Conservation (phyloP, 2,329 filamentous ascomycete genomes). For the Hypoxylon sp. region DNA sequence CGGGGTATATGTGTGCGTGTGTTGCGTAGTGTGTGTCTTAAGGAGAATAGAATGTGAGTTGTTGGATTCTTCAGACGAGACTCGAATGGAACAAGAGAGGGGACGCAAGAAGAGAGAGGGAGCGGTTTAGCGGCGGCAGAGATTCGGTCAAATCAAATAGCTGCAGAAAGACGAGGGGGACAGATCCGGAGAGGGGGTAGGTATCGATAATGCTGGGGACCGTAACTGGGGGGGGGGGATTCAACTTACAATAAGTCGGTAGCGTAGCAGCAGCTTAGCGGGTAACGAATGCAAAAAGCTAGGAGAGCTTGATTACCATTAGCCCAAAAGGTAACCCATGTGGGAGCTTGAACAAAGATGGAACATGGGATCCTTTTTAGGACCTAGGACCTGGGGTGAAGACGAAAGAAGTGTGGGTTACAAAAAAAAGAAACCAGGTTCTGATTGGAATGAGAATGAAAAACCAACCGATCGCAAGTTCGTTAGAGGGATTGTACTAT, state of each 20-base stretch:
- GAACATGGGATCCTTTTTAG: no score
- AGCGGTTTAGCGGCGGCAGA: slow-evolving; percentile 34
- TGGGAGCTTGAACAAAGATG: slow-evolving; percentile 17
- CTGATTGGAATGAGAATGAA: slow-evolving; percentile 32
- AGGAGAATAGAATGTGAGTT: slow-evolving; percentile 28
- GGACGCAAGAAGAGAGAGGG: background rate
- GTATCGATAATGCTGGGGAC: slow-evolving; percentile 12
- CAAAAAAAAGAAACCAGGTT: slow-evolving; percentile 22
- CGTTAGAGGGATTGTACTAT: slow-evolving; percentile 27
- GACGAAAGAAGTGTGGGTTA: slow-evolving; percentile 19
- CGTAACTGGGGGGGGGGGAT: background rate
- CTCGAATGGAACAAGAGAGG: slow-evolving; percentile 20
- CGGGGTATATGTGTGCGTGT: slow-evolving; percentile 19
- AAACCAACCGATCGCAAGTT: slow-evolving; percentile 34
- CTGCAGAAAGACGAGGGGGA: slow-evolving; percentile 20
- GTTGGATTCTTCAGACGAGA: slow-evolving; percentile 28
- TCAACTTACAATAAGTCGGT: no score
- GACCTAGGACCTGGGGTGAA: slow-evolving; percentile 14
- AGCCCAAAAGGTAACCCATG: slow-evolving; percentile 17
- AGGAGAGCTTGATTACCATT: slow-evolving; percentile 22
- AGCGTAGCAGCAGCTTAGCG: background rate
- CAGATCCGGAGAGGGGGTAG: slow-evolving; percentile 5
- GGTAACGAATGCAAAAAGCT: slow-evolving; percentile 1
- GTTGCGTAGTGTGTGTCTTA: slow-evolving; percentile 33
- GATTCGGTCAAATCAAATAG: slow-evolving; percentile 38